A percentile compares a stretch with the other conserved stretches of the same genome.
Evolutionary conservation across 176 grass and related monocot species (phyloP).

Genomic region (Bothriochloa decipiens): DNA sequence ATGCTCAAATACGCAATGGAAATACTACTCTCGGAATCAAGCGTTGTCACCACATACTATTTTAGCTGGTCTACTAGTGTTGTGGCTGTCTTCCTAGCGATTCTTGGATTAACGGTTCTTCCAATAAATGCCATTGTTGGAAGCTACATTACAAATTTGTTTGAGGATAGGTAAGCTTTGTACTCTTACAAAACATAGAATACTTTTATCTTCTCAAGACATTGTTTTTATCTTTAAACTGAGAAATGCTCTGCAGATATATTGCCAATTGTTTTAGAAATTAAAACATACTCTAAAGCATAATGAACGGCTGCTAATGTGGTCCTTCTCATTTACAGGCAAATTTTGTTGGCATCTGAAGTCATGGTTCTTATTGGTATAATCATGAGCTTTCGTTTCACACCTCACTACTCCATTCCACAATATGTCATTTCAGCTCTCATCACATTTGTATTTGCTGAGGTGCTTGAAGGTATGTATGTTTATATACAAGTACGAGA

Average conservation of each 20-base stretch:
- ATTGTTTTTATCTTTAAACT: constrained; percentile 1
- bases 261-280: not conserved
- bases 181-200: constrained; percentile 14
- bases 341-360: constrained; percentile 86
- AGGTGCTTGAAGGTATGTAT: constrained; percentile 94
- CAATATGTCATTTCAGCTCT: constrained; percentile 82
- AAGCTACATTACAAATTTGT: constrained; percentile 91
- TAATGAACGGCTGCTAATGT: not conserved
- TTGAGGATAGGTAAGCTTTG: constrained; percentile 80
- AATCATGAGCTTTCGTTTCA: constrained; percentile 79
- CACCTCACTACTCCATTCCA: constrained; percentile 63
- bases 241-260: not conserved
- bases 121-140: constrained; percentile 90
- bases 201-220: not conserved
- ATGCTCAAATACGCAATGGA: constrained; percentile 99
- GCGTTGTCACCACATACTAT: constrained; percentile 83
- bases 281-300: not conserved
- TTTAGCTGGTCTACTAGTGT: constrained; percentile 85
- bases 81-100: constrained; percentile 81
- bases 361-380: constrained; percentile 84
- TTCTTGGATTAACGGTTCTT: constrained; percentile 90
- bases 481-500: not conserved
- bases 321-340: constrained; percentile 55
- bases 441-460: constrained; percentile 87
- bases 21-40: constrained; percentile 93